Evolutionary conservation across 495 filamentous ascomycete species (phyloP).

Genomic region (Aspergillus ostianus): DNA sequence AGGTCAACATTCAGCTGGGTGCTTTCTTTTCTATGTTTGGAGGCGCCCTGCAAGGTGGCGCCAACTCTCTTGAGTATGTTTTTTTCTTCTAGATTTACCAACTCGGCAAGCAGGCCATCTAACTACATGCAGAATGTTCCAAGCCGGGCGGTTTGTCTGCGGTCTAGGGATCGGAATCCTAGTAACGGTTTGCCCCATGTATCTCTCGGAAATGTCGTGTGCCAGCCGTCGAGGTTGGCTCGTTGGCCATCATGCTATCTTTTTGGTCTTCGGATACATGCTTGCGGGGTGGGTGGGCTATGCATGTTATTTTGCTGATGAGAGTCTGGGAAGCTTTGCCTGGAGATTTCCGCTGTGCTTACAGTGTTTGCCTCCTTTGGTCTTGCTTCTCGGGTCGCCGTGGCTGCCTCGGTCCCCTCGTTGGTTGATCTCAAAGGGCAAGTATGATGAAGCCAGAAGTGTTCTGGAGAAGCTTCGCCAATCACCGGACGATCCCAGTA

Average conservation of each 20-base stretch:
- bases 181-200: conserved; percentile 47
- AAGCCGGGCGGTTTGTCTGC: conserved; percentile 46
- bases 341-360: conserved; percentile 49
- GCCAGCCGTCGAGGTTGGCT: conserved; percentile 38
- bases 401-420: conserved; percentile 46
- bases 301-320: conserved; percentile 40
- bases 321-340: conserved; percentile 32
- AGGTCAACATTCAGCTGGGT: conserved; percentile 44
- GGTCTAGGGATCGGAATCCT: conserved; percentile 49
- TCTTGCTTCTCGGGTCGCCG: conserved; percentile 37
- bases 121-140: conserved; percentile 39
- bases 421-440: conserved; percentile 44
- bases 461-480: conserved; percentile 33
- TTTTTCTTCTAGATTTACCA: neutral
- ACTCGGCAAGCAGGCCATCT: neutral
- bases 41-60: conserved; percentile 44
- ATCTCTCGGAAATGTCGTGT: conserved; percentile 38
- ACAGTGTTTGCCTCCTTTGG: conserved; percentile 37
- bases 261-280: conserved; percentile 44
- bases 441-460: conserved; percentile 33
- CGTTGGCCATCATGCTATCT: conserved; percentile 39
- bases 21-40: conserved; percentile 42
- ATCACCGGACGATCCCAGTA: conserved; percentile 31
- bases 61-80: conserved; percentile 37
- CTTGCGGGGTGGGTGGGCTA: conserved; percentile 44